Conservation (phyloP, 2,329 filamentous ascomycete genomes). For the Kalmusia sp. region DNA sequence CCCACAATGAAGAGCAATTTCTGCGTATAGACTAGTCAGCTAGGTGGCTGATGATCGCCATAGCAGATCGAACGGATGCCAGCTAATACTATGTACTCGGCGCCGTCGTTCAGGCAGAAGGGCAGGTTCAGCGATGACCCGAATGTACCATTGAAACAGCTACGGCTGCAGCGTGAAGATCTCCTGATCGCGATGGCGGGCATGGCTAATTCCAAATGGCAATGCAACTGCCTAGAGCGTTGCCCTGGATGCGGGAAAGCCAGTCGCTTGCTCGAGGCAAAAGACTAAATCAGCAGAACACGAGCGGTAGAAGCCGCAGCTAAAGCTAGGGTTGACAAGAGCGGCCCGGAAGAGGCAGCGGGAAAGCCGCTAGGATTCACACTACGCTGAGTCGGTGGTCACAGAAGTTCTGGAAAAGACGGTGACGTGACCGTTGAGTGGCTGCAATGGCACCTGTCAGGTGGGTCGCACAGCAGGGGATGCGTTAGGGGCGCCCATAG, state of each 20-base stretch:
- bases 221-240: slow-evolving; percentile 1
- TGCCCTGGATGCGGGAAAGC: not conserved
- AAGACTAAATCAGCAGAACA: slow-evolving; percentile 15
- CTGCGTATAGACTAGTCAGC: not conserved
- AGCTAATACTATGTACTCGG: slow-evolving; percentile 8
- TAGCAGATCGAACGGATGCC: slow-evolving; percentile 11
- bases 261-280: not conserved
- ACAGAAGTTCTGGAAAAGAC: not conserved
- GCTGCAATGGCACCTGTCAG: slow-evolving; percentile 1
- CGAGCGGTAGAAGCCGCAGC: slow-evolving; percentile 25
- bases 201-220: slow-evolving; percentile 10
- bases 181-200: not conserved
- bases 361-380: slow-evolving; percentile 6
- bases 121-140: slow-evolving; percentile 7
- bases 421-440: slow-evolving; percentile 2
- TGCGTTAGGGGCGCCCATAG: not conserved
- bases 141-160: slow-evolving; percentile 3
- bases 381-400: not conserved
- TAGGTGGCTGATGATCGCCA: slow-evolving; percentile 12
- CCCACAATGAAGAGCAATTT: slow-evolving; percentile 21
- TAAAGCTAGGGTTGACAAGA: not conserved
- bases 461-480: slow-evolving; percentile 6
- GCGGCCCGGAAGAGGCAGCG: slow-evolving; percentile 5
- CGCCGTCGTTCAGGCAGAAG: slow-evolving; percentile 19
- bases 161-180: not conserved